Conservation (phyloP, 306 rosid genomes). For the Coriaria nepalensis region DNA sequence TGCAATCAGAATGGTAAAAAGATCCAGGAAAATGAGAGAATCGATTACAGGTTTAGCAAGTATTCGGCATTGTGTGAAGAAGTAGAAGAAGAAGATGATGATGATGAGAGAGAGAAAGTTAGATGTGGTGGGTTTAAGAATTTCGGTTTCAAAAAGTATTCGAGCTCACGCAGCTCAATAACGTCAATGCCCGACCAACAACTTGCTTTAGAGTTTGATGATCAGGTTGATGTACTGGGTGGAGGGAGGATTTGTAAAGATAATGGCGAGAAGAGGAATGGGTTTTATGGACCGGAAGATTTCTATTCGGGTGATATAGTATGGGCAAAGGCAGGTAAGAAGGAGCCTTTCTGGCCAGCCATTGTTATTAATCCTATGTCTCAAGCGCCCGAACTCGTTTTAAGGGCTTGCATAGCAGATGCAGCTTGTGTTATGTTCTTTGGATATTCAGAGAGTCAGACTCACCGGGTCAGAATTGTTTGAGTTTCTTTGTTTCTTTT, state of each 20-base stretch:
- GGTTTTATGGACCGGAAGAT: slow-evolving; percentile 79
- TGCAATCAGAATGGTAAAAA: slow-evolving; percentile 33
- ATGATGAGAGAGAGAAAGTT: slow-evolving; percentile 2
- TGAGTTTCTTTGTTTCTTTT: slow-evolving; percentile 8
- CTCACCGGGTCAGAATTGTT: slow-evolving; percentile 58
- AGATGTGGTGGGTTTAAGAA: slow-evolving; percentile 19
- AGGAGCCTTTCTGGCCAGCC: slow-evolving; percentile 99
- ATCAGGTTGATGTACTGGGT: slow-evolving; percentile 24
- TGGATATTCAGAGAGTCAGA: slow-evolving; percentile 66
- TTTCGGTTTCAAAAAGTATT: slow-evolving; percentile 32
- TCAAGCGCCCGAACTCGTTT: slow-evolving; percentile 89
- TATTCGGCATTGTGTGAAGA: slow-evolving; percentile 41
- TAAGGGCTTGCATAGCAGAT: slow-evolving; percentile 77
- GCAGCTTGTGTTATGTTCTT: slow-evolving; percentile 99
- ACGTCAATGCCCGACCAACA: slow-evolving; percentile 23
- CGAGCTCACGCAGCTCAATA: slow-evolving; percentile 31
- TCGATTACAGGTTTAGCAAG: slow-evolving; percentile 25
- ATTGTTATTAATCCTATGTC: slow-evolving; percentile 84
- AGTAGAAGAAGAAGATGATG: slow-evolving; percentile 28
- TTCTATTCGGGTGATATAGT: slow-evolving; percentile 86
- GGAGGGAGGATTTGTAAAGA: slow-evolving; percentile 17
- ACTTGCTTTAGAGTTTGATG: slow-evolving; percentile 30
- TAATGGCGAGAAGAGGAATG: slow-evolving; percentile 30
- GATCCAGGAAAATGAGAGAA: slow-evolving; percentile 23
- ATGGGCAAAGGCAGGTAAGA: slow-evolving; percentile 93